Evolutionary conservation across 163 green algal genomes (phyloP), one percentile per base, ranked within the genome.

Genomic region (Chlorella variabilis): DNA sequence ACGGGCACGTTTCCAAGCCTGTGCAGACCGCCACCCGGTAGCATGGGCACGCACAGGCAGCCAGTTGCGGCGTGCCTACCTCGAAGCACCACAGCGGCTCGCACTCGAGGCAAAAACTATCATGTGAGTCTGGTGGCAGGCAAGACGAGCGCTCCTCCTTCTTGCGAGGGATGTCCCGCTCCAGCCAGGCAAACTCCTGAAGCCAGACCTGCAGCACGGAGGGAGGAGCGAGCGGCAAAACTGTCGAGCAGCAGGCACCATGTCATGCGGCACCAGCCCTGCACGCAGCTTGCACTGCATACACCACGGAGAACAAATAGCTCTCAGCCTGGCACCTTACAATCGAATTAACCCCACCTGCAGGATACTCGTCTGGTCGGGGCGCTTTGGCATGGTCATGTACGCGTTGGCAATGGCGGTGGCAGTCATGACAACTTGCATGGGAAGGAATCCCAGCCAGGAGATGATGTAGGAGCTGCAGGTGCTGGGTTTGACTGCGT

Each of bases 301-400:
- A n/a, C n/a, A n/a, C n/a, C n/a, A n/a, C n/a, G n/a, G n/a, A n/a
- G n/a, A n/a, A n/a, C n/a, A n/a, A n/a, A n/a, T n/a, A n/a, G n/a
- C n/a, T n/a, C n/a, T n/a, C n/a, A n/a, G n/a, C n/a, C n/a, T n/a
- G n/a, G n/a, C n/a, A n/a, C n/a, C n/a, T n/a, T n/a, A n/a, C n/a
- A n/a, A n/a, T n/a, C n/a, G n/a, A n/a, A n/a, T n/a, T n/a, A n/a
- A n/a, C n/a, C n/a, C n/a, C n/a, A n/a, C n/a, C n/a, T n/a, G n/a
- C n/a, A n/a, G n/a, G n/a, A n/a, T n/a, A n/a, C 66, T 42, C 5
- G 39, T 31, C 11, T 83, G 51, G n/a, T 48, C 18, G 3, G 82
- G 82, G 21, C 75, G 75, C 67, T 85, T 85, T 67, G 83, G 83
- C 74, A 82, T 83, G 33, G 27, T 34, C 4, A 88, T 73, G 58